A percentile compares a stretch with the other conserved stretches of the same genome.
phyloP scores from a whole-genome alignment of 2,329 filamentous ascomycete species.

The Aspergillus glaucus region DNA sequence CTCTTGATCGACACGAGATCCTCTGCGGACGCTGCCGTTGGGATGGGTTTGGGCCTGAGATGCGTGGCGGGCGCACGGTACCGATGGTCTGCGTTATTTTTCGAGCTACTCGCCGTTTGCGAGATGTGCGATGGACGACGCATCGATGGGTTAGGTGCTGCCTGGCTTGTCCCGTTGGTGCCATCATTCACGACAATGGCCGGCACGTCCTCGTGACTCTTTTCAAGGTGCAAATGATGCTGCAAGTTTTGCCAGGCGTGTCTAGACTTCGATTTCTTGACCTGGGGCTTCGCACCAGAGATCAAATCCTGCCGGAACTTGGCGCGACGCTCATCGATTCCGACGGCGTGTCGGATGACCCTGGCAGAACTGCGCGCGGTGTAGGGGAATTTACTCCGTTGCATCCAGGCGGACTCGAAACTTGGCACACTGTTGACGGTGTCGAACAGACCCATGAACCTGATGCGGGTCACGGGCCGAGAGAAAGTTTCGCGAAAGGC shows the following conservation, averaged over 20 bases:
- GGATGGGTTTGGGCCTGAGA: slow-evolving; percentile 12
- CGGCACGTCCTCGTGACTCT: slow-evolving; percentile 18
- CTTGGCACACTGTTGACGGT: slow-evolving; percentile 74
- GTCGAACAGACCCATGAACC: slow-evolving; percentile 73
- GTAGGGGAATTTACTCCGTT: slow-evolving; percentile 66
- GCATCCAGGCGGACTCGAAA: slow-evolving; percentile 68
- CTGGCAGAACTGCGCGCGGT: slow-evolving; percentile 50
- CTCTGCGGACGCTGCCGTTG: slow-evolving; percentile 22
- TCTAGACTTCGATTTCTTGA: slow-evolving; percentile 9
- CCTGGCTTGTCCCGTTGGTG: slow-evolving; percentile 8
- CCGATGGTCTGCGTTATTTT: slow-evolving; percentile 10
- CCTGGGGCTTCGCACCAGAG: slow-evolving; percentile 36
- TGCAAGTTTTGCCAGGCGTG: slow-evolving; percentile 17
- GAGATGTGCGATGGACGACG: slow-evolving; percentile 23
- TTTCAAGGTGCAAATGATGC: slow-evolving; percentile 13
- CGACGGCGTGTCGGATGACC: slow-evolving; percentile 52
- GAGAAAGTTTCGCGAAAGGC: slow-evolving; percentile 77
- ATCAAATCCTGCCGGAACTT: slow-evolving; percentile 55
- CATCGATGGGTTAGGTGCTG: slow-evolving; percentile 12
- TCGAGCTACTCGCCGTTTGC: slow-evolving; percentile 1
- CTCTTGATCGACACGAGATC: slow-evolving; percentile 26
- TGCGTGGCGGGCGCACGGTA: slow-evolving; percentile 24
- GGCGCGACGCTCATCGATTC: slow-evolving; percentile 53
- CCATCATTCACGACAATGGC: slow-evolving; percentile 26
- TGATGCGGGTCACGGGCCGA: slow-evolving; percentile 64